Base-by-base conservation (phyloP, 331 rosid species). In the Rosa hybrid region DNA sequence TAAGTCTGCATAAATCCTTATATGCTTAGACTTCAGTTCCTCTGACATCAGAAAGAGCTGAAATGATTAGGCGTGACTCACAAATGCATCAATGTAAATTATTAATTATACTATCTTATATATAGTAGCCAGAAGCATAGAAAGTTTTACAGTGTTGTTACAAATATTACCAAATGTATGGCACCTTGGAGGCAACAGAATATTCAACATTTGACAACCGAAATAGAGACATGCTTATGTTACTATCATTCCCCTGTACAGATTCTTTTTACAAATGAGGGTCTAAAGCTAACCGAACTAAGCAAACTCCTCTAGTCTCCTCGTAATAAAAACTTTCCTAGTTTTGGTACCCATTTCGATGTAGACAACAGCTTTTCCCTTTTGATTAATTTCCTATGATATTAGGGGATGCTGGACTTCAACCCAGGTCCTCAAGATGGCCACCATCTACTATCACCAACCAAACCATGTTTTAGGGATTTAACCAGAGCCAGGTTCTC, bases 1-100 rank as follows among this genome's bases (percentile, higher is more conserved):
- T 27, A 96, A 87, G 83, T 96, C 96, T 6, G 97, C 97, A 85
- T 91, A 89, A 49, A 93, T 89, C 86, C 78, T 91, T 53, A 94
- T 86, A 91, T 76, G 87, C 48, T 86, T 95, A 45, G 78, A 89
- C 86, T 93, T 93, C 86, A 95, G 96, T 83, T 93, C 96, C 90
- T 93, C 98, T 93, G 75, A 84, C 44, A 87, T 73, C 78, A 88
- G 63, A 83, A 81, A 84, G 65, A n/a, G 25, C 38, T 2, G 3
- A 34, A 34, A 34, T 34, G 2, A 34, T 34, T 34, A 34, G 38
- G 4, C 38, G 3, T 34, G 38, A 34, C 38, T 34, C 38, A 34
- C 38, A 34, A 34, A 34, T 34, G 38, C 38, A 34, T 34, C 38
- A 34, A 34, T 34, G 38, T 34, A 30, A 34, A 34, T 34, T 34